A percentile compares a stretch with the other conserved stretches of the same genome.
phyloP scores from a whole-genome alignment of 2,329 filamentous ascomycete genomes.

The Aureobasidium zeae region DNA sequence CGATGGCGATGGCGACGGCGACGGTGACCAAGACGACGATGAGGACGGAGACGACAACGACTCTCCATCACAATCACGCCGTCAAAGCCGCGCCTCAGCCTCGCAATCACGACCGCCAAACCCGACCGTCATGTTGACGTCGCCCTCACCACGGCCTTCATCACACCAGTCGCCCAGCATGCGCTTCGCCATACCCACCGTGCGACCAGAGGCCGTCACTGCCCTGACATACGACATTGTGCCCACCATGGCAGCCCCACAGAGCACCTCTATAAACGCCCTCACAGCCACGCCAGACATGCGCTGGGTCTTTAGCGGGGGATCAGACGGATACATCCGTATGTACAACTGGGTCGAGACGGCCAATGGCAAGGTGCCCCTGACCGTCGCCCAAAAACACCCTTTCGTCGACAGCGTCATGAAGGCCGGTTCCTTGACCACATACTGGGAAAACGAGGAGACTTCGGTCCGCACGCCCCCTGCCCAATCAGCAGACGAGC shows the following conservation, averaged over 20 bases:
- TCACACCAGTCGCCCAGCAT: conserved; percentile 23
- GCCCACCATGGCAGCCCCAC: conserved; percentile 91
- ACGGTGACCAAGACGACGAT: conserved; percentile 27
- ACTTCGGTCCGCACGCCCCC: conserved; percentile 35
- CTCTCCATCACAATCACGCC: conserved; percentile 34
- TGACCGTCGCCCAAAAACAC: conserved; percentile 91
- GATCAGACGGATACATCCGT: conserved; percentile 87
- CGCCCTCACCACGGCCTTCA: conserved; percentile 36
- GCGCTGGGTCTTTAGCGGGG: conserved; percentile 89
- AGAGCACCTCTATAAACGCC: conserved; percentile 90
- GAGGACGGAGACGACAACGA: conserved; percentile 38
- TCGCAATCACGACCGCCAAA: conserved; percentile 31
- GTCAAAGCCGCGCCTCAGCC: conserved; percentile 22
- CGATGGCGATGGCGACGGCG: conserved; percentile 28
- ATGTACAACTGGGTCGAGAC: conserved; percentile 95
- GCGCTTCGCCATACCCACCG: conserved; percentile 28
- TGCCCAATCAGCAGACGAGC: conserved; percentile 40
- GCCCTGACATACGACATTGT: conserved; percentile 87
- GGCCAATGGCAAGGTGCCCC: conserved; percentile 83
- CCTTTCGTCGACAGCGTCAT: conserved; percentile 96
- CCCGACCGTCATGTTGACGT: conserved; percentile 40
- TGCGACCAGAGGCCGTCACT: conserved; percentile 69
- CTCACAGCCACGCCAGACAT: conserved; percentile 87
- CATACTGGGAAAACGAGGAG: conserved; percentile 98
- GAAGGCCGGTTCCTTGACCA: conserved; percentile 88